Percentiles rank a stretch among this genome's conserved stretches.
Evolutionary conservation across 2,329 filamentous ascomycete species (phyloP).

Genomic region (Alternaria burnsii): DNA sequence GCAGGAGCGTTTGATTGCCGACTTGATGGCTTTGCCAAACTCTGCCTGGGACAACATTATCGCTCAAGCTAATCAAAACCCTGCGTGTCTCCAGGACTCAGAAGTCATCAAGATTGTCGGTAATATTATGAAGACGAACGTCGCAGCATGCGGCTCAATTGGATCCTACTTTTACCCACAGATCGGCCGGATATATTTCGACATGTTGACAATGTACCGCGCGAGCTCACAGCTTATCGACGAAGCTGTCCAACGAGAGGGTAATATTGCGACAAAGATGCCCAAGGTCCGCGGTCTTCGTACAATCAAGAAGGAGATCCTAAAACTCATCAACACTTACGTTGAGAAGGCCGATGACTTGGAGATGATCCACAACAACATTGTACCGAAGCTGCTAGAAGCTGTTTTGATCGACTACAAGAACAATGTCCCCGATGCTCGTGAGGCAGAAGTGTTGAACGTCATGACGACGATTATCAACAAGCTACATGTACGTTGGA

Average conservation of each 20-base stretch:
- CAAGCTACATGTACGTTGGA: slow-evolving; percentile 88
- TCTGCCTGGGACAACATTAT: slow-evolving; percentile 97
- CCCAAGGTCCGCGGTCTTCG: slow-evolving; percentile 93
- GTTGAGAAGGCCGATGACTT: slow-evolving; percentile 98
- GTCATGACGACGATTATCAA: slow-evolving; percentile 98
- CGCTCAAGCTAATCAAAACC: slow-evolving; percentile 82
- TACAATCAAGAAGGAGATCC: slow-evolving; percentile 98
- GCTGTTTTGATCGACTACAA: slow-evolving; percentile 96
- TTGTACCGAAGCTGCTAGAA: slow-evolving; percentile 95
- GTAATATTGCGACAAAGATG: slow-evolving; percentile 96
- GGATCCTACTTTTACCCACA: slow-evolving; percentile 98
- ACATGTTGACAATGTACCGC: slow-evolving; percentile 99
- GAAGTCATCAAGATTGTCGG: slow-evolving; percentile 99
- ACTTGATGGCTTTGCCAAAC: slow-evolving; percentile 94
- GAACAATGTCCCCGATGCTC: slow-evolving; percentile 92
- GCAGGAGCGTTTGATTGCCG: slow-evolving; percentile 88
- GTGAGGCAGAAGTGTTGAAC: slow-evolving; percentile 94
- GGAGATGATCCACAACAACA: slow-evolving; percentile 89
- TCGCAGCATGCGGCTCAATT: slow-evolving; percentile 96
- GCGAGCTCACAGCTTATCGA: slow-evolving; percentile 97
- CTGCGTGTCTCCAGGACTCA: slow-evolving; percentile 84
- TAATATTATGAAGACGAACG: slow-evolving; percentile 99
- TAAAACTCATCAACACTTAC: slow-evolving; percentile 98
- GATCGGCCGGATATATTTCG: slow-evolving; percentile 95
- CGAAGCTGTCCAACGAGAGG: slow-evolving; percentile 85